These are phyloP conservation scores for Schoenoplectus tabernaemontani DNA, from an alignment of 202 grass and related monocot species.

Conservation along the genomic window DNA sequence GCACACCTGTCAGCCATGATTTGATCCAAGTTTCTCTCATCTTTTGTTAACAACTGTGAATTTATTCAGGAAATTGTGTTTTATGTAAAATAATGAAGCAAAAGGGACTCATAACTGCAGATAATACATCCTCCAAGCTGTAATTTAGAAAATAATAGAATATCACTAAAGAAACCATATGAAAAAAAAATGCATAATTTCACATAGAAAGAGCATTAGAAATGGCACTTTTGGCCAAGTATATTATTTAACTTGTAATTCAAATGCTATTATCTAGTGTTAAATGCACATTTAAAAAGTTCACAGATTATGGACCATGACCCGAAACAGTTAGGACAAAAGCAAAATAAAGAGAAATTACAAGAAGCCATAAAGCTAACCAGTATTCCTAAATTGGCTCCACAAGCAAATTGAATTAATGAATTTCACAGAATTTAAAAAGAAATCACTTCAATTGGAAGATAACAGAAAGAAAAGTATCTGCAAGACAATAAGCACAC, in stretches of 20 bases:
- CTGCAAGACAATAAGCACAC: too few species aligned
- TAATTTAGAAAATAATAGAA: not conserved
- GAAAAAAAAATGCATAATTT: not conserved
- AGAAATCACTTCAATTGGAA: too few species aligned
- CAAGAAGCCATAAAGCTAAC: not conserved
- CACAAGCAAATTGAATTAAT: too few species aligned
- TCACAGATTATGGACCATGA: not conserved
- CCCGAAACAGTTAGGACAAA: not conserved
- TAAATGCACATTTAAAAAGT: not conserved
- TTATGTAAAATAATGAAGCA: too few species aligned
- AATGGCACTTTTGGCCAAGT: not conserved
- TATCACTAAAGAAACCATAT: not conserved
- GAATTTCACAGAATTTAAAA: too few species aligned
- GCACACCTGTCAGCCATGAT: constrained; percentile 92
- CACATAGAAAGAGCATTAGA: not conserved
- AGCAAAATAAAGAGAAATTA: not conserved
- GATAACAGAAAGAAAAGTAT: too few species aligned
- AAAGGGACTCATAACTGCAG: too few species aligned
- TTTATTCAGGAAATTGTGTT: too few species aligned
- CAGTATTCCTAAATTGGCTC: too few species aligned
- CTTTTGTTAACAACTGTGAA: constrained; percentile 23
- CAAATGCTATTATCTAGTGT: not conserved
- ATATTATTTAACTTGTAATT: not conserved
- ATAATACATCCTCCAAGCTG: too few species aligned
- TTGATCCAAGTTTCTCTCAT: constrained; percentile 94